phyloP scores from a whole-genome alignment of 2,329 filamentous ascomycete genomes.

The Neobulgaria alba region DNA sequence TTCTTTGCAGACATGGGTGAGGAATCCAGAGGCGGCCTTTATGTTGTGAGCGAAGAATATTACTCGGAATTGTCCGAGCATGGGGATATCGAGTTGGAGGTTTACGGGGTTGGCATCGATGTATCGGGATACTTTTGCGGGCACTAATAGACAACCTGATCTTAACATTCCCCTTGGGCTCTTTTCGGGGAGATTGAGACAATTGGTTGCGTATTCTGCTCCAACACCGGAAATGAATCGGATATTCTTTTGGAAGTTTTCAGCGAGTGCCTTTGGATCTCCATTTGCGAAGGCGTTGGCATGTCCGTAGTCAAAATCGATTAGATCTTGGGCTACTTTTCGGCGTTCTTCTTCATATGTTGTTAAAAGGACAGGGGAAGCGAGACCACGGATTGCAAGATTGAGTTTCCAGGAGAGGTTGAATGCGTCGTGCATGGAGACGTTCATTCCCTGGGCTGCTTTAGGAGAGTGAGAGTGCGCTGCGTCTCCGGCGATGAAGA shows the following conservation, averaged over 20 bases:
- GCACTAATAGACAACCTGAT: constrained; percentile 39
- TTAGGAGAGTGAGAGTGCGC: constrained; percentile 55
- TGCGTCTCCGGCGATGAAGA: constrained; percentile 47
- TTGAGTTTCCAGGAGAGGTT: constrained; percentile 53
- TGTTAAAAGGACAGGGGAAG: constrained; percentile 44
- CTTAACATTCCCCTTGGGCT: constrained; percentile 37
- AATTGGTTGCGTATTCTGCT: constrained; percentile 55
- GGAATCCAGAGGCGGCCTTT: constrained; percentile 44
- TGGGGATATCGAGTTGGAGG: constrained; percentile 68
- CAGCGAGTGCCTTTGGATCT: constrained; percentile 52
- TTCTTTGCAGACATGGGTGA: constrained; percentile 48
- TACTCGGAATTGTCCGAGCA: constrained; percentile 68
- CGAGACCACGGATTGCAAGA: constrained; percentile 42
- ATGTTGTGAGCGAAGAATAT: constrained; percentile 63
- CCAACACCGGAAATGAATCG: constrained; percentile 67
- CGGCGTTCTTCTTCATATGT: constrained; percentile 57
- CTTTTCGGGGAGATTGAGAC: constrained; percentile 49
- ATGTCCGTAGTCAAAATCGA: constrained; percentile 52
- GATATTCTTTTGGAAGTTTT: constrained; percentile 63
- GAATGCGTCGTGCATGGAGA: constrained; percentile 50
- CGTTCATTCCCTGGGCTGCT: constrained; percentile 53
- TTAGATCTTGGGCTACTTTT: constrained; percentile 55
- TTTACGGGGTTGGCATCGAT: constrained; percentile 73
- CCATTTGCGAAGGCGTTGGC: constrained; percentile 51
- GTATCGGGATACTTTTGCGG: constrained; percentile 63